phyloP scores from a whole-genome alignment of 192 early-diverging fungal species.

The Backusella tuberculispora region DNA sequence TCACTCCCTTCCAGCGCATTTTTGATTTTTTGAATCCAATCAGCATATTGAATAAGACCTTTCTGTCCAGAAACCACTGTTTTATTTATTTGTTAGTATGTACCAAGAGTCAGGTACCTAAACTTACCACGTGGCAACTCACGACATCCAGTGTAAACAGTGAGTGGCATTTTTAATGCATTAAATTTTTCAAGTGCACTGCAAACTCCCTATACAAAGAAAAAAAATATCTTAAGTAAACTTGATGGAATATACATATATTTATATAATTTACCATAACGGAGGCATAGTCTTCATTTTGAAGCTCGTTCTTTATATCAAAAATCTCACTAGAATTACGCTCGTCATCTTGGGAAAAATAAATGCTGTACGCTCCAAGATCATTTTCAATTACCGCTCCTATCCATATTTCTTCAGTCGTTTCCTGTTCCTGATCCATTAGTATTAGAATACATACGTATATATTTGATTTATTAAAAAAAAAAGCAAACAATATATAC shows the following conservation, averaged over 20 bases:
- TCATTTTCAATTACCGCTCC: background rate
- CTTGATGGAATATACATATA: background rate
- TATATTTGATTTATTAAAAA: background rate
- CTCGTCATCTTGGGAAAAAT: background rate
- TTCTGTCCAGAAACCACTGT: slow-evolving; percentile 3
- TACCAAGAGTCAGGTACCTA: background rate
- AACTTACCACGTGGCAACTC: slow-evolving; percentile 12
- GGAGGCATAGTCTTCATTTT: background rate
- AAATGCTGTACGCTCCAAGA: slow-evolving; percentile 5
- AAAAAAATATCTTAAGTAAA: background rate
- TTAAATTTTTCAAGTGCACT: slow-evolving; percentile 14
- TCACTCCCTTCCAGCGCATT: background rate
- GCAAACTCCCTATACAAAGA: background rate
- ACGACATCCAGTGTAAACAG: background rate
- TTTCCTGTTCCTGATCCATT: slow-evolving; percentile 4
- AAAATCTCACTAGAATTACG: slow-evolving; percentile 2
- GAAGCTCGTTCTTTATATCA: background rate
- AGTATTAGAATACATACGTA: background rate
- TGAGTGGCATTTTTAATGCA: background rate
- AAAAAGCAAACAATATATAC: background rate
- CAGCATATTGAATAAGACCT: background rate
- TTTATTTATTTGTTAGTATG: background rate
- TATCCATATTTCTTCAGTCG: background rate
- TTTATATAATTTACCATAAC: background rate
- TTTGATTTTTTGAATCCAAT: slow-evolving; percentile 5